Conservation (phyloP, 371 early-diverging fungal genomes). For the Syncephalastrum contaminatum region DNA sequence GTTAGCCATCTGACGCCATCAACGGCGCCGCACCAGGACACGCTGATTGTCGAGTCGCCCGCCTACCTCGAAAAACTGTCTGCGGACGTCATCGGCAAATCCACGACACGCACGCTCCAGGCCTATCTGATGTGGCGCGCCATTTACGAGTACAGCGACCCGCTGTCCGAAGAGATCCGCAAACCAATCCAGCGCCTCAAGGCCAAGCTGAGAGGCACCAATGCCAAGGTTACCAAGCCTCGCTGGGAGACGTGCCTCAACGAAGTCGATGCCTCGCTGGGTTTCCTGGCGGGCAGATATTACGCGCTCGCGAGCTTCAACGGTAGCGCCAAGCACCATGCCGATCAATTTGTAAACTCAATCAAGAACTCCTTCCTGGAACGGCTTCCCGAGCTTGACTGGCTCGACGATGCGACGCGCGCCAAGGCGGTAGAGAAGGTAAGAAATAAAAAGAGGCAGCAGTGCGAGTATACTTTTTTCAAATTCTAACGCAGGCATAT, state of each 20-base stretch:
- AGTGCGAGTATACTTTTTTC: no score
- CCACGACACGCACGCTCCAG: slow-evolving; percentile 5
- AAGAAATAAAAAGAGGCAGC: background rate
- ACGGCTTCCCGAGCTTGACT: slow-evolving; percentile 39
- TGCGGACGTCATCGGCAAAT: slow-evolving; percentile 1
- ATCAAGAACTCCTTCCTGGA: slow-evolving; percentile 32
- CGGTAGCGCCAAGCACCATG: slow-evolving; percentile 29
- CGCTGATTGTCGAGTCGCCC: slow-evolving; percentile 9
- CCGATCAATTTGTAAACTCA: slow-evolving; percentile 29
- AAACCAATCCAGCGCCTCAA: slow-evolving; percentile 15
- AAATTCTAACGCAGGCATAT: background rate
- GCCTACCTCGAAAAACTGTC: slow-evolving; percentile 18
- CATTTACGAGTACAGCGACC: slow-evolving; percentile 1
- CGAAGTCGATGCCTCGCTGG: slow-evolving; percentile 37
- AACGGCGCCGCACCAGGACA: slow-evolving; percentile 3
- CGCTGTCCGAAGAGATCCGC: slow-evolving; percentile 16
- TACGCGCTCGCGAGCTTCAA: slow-evolving; percentile 50
- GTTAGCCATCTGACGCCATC: slow-evolving; percentile 7
- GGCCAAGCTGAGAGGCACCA: slow-evolving; percentile 28
- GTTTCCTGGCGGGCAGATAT: slow-evolving; percentile 55
- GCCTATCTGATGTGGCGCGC: slow-evolving; percentile 12
- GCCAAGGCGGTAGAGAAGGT: slow-evolving; percentile 48
- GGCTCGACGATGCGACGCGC: slow-evolving; percentile 55
- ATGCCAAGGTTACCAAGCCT: slow-evolving; percentile 26
- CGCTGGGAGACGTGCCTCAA: slow-evolving; percentile 50